phyloP scores from a whole-genome alignment of 2,329 filamentous ascomycete genomes.

The Colletotrichum coccodes region DNA sequence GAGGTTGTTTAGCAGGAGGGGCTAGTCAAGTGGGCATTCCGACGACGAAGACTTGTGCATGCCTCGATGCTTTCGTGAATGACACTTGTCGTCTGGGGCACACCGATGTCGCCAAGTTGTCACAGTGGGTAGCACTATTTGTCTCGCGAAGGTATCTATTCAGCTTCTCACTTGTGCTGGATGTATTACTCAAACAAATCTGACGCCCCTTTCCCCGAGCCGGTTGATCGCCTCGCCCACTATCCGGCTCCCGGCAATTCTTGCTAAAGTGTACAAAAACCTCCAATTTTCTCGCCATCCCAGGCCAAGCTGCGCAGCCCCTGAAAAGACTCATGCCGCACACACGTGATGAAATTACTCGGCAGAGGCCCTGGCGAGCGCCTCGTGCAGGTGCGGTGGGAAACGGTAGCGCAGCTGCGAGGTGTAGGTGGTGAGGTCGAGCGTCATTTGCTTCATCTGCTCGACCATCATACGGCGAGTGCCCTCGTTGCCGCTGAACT shows the following conservation, averaged over 20 bases:
- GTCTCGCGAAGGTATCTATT: conserved; percentile 8
- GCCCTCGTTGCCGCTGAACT: conserved; percentile 79
- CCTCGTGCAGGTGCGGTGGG: conserved; percentile 88
- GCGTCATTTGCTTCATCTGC: conserved; percentile 80
- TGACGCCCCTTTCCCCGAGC: background rate
- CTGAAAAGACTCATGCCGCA: background rate
- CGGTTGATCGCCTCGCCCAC: background rate
- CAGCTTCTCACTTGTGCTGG: conserved; percentile 6
- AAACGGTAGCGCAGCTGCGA: conserved; percentile 92
- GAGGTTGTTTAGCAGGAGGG: background rate
- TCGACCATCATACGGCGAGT: conserved; percentile 73
- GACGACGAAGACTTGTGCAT: background rate
- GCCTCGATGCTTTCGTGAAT: background rate
- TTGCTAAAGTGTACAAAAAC: background rate
- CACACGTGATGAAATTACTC: conserved; percentile 55
- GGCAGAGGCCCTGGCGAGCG: conserved; percentile 82
- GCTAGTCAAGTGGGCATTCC: background rate
- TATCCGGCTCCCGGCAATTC: background rate
- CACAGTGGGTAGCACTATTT: background rate
- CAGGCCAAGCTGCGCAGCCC: background rate
- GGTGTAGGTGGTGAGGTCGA: conserved; percentile 93
- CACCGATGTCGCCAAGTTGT: background rate
- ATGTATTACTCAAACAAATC: conserved; percentile 30
- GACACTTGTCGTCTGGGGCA: background rate
- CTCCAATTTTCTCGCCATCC: background rate